Evolutionary conservation across 306 rosid genomes (phyloP), one percentile per base, ranked within the genome.

Genomic region (Begonia fuchsioides): DNA sequence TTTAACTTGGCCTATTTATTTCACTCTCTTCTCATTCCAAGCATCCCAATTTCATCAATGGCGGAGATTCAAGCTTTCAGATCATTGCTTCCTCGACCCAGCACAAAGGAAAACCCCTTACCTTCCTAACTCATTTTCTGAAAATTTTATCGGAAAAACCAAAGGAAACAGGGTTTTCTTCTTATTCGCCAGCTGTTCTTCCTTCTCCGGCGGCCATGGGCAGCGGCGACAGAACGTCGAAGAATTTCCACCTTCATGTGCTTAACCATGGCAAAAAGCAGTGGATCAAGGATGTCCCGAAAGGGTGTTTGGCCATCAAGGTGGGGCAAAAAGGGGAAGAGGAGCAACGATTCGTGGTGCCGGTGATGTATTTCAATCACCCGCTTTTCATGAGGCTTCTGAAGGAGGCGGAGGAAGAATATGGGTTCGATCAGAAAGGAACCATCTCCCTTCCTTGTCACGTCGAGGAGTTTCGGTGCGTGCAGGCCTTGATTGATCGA

Each of bases 381-480:
- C 97, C 95, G 6, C 75, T 90, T 16, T 90, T 90, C 81, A 68
- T 76, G 59, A 74, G 75, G 57, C 70, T 90, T 1, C 43, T 90
- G 47, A 84, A 84, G 45, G 84, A 79, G 59, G 95, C 95, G 0
- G 97, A 90, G 56, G 79, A 90, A 15, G 97, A 78, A 51, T 90
- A 72, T 39, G 97, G 97, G 0, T 90, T 90, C 40, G 81, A 79
- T 65, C 97, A 90, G 52, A 72, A 76, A 13, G 97, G 97, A 17
- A 60, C 95, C 44, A 81, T 88, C 38, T 78, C 76, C 35, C 81
- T 88, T 59, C 97, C 97, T 50, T 88, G 95, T 60, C 95, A 76
- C 19, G 76, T 88, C 17, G 76, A 84, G 10, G 72, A 78, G 46
- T 88, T 88, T 73, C 65, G 80, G 60, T 59, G 69, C 57, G 82